Conservation (phyloP, 2,329 filamentous ascomycete genomes). For the Gnomoniopsis smithogilvyi region DNA sequence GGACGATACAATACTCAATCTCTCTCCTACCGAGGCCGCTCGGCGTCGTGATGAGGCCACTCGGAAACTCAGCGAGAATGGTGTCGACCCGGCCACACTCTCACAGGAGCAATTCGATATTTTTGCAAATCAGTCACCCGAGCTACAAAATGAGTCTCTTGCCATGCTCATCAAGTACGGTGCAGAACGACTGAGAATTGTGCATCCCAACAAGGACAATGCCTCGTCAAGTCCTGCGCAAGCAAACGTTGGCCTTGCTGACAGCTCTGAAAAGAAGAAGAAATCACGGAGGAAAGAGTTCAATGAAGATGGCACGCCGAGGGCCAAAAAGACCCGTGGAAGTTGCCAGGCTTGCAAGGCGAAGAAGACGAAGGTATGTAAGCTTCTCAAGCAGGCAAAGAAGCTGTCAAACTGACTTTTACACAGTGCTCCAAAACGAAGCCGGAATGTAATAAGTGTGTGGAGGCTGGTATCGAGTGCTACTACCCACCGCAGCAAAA, state of each 20-base stretch:
- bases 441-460: conserved; percentile 30
- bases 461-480: conserved; percentile 12
- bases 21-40: conserved; percentile 45
- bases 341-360: conserved; percentile 30
- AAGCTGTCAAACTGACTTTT: background rate
- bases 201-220: conserved; percentile 45
- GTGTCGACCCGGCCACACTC: conserved; percentile 49
- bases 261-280: conserved; percentile 27
- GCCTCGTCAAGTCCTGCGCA: conserved; percentile 19
- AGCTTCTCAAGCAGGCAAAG: background rate
- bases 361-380: conserved; percentile 26
- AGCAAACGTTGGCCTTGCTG: conserved; percentile 7
- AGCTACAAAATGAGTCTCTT: conserved; percentile 52
- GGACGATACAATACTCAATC: conserved; percentile 32
- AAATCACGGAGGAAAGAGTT: conserved; percentile 25
- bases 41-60: conserved; percentile 47
- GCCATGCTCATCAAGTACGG: conserved; percentile 56
- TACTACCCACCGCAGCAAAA: conserved; percentile 16
- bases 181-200: conserved; percentile 54
- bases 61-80: conserved; percentile 42
- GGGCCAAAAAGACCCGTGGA: conserved; percentile 28
- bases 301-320: conserved; percentile 24
- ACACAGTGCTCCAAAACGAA: conserved; percentile 32
- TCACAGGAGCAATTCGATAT: conserved; percentile 56
- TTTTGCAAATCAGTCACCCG: conserved; percentile 57